Conservation (phyloP, 73 alveolate genomes). For the Paramecium sonneborni region DNA sequence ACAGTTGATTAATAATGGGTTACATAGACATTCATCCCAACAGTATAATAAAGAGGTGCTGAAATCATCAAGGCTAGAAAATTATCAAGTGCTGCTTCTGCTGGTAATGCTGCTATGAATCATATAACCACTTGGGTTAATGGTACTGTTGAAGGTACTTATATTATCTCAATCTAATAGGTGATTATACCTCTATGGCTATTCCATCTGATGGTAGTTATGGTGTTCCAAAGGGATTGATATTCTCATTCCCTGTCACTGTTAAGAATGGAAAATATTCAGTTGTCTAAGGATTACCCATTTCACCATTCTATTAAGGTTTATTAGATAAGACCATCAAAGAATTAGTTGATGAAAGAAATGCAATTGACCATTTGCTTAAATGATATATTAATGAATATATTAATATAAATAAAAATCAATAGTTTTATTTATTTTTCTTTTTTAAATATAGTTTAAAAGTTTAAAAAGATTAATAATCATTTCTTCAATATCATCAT, state of each 20-base stretch:
- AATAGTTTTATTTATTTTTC: background rate
- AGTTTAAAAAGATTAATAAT: background rate
- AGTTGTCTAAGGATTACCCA: conserved; percentile 78
- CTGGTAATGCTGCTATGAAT: conserved; percentile 97
- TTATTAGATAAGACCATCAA: conserved; percentile 78
- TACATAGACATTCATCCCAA: conserved; percentile 88
- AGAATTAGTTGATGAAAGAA: conserved; percentile 83
- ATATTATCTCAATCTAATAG: background rate
- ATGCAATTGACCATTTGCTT: conserved; percentile 75
- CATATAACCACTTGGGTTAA: conserved; percentile 98
- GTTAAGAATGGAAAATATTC: conserved; percentile 76
- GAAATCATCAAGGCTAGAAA: conserved; percentile 94
- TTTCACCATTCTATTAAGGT: conserved; percentile 74
- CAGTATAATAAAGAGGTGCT: conserved; percentile 97
- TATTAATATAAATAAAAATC: background rate
- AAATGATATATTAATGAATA: conserved; percentile 14
- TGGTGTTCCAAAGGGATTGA: conserved; percentile 88
- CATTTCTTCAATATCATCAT: background rate
- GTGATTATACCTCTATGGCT: conserved; percentile 92
- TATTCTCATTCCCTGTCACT: conserved; percentile 92
- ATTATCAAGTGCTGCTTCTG: conserved; percentile 96
- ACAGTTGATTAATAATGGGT: conserved; percentile 76
- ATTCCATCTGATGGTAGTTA: conserved; percentile 89
- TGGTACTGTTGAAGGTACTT: conserved; percentile 75
- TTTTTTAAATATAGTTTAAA: background rate